Evolutionary conservation across 164 flowering plant species (phyloP), one percentile per base, ranked within the genome.

Genomic region (Tinospora cordifolia): DNA sequence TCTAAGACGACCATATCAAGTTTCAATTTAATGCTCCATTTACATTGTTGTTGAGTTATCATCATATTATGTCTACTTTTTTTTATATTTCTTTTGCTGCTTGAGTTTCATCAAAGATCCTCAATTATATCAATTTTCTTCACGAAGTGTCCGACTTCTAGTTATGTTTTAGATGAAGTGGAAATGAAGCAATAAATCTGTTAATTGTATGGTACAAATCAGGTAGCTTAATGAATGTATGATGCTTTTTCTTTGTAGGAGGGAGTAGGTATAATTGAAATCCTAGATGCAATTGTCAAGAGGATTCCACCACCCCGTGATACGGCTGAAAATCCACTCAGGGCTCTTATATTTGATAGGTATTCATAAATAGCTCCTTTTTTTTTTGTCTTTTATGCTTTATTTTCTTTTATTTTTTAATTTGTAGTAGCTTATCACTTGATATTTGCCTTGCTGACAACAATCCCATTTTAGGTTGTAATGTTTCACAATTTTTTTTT

Each of bases 341-440:
- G 93, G 76, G 98, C 98, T 68, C 84, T 94, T 67, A 94, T 94
- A 81, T 94, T 94, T 81, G 98, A 94, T 77, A 93, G 98, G 98
- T 91, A 80, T 66, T 51, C 34, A 74, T 15, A 58, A n/a, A 49
- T 67, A 14, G 39, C 68, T 58, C 54, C 27, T 8, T 57, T 22
- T 15, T n/a, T n/a, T 22, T 15, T n/a, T n/a, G 26, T 63, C 24
- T 30, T 36, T 22, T 26, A 14, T 36, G 30, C 13, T 39, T 27
- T 47, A n/a, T 2, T 14, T 21, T 10, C 3, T 0, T 22, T 10
- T 62, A 12, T 8, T 68, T 0, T 49, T 34, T 0, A 65, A 8
- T 65, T n/a, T 12, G 30, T 22, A 34, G 6, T 17, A 34, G 22
- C 19, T 63, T 15, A 34, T 34, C 7, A 10, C 40, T 34, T 63